Conservation (phyloP, 2,329 filamentous ascomycete species). For the Biscogniauxia marginata region DNA sequence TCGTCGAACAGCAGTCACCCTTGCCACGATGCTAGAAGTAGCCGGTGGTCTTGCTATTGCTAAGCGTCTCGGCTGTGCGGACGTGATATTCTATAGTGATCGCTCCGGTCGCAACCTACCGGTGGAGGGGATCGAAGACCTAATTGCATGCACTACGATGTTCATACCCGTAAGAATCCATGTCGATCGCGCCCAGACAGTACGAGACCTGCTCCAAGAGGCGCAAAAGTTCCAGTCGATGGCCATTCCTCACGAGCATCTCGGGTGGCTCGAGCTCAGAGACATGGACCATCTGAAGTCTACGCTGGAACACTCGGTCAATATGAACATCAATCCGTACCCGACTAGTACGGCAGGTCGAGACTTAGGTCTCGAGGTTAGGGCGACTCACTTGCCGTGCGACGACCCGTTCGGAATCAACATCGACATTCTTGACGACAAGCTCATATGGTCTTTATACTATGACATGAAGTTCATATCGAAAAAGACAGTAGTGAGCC, state of each 20-base stretch:
- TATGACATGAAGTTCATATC: slow-evolving; percentile 1
- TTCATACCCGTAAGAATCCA: slow-evolving; percentile 1
- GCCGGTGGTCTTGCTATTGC: neutral
- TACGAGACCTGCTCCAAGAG: slow-evolving; percentile 1
- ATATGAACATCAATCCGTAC: slow-evolving; percentile 6
- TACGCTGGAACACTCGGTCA: neutral
- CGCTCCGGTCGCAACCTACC: slow-evolving; percentile 5
- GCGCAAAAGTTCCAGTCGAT: neutral
- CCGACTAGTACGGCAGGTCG: neutral
- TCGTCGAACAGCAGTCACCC: neutral
- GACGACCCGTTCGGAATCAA: slow-evolving; percentile 6
- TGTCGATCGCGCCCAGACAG: neutral
- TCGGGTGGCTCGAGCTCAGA: slow-evolving; percentile 5
- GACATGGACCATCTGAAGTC: slow-evolving; percentile 3
- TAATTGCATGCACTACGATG: slow-evolving; percentile 1
- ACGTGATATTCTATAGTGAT: slow-evolving; percentile 1
- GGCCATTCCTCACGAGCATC: slow-evolving; percentile 2
- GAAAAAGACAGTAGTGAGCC: neutral
- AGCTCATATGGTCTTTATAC: slow-evolving; percentile 2
- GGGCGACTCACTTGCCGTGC: neutral
- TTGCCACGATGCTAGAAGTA: slow-evolving; percentile 2
- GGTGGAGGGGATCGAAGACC: slow-evolving; percentile 3
- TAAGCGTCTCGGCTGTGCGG: neutral
- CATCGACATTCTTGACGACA: neutral
- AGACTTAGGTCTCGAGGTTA: neutral